Evolutionary conservation across 1,284 basidiomycete genomes (phyloP), one percentile per base, ranked within the genome.

Genomic region (Apiotrichum montevideense): DNA sequence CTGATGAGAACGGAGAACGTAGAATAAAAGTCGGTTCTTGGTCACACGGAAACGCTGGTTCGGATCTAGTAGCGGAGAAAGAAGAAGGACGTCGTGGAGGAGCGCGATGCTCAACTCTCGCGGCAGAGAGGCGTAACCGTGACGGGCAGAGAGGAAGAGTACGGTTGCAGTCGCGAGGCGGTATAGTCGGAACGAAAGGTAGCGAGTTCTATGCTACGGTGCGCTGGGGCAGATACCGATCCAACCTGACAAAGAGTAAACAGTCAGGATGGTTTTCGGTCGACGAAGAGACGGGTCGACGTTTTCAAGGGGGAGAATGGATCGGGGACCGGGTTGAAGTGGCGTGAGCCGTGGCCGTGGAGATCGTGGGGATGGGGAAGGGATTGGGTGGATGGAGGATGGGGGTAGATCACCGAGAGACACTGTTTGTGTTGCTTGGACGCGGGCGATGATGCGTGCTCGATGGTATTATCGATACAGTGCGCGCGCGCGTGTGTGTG

Each of bases 21-120:
- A 39, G 13, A 39, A 29, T 29, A 29, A 29, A 29, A 3, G 29
- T 29, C 29, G 29, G 29, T 29, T 29, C 29, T 29, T 29, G 29
- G 29, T 29, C 10, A 39, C 29, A 37, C 15, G 29, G 14, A 39
- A 14, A 39, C 10, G 37, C 10, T 10, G 37, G 37, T 9, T 39
- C 14, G 10, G 10, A 10, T 39, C 10, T 14, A 14, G 37, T 39
- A 14, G 37, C n/a, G 41, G 37, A 11, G 11, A n/a, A 42, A n/a
- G 50, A 15, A 35, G 35, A 46, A 11, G 41, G 39, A 42, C 35
- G 42, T 45, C 44, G 54, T 44, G 45, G 55, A 57, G 55, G 55
- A 57, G 55, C 55, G 51, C 55, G 35, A 40, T 57, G 55, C 55
- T 57, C 55, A 52, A 57, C 55, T 52, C 55, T 52, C 51, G 55